A percentile compares a stretch with the other conserved stretches of the same genome.
Evolutionary conservation across 192 early-diverging fungal species (phyloP).

Genomic region (Coemansia sp.): DNA sequence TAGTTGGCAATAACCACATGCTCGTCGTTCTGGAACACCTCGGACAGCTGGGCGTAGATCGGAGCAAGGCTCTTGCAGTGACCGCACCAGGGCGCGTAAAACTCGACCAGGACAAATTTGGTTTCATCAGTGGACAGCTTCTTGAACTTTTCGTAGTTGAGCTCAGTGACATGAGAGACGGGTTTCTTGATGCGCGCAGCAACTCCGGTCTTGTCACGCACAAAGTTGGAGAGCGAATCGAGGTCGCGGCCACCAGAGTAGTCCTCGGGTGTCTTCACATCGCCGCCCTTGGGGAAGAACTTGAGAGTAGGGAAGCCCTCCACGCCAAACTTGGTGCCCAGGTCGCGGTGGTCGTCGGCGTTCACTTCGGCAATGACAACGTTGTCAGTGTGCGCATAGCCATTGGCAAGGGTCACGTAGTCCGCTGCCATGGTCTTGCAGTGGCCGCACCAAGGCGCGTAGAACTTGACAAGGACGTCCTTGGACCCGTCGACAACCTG

Average conservation of each 20-base stretch:
- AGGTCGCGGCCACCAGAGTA: conserved; percentile 85
- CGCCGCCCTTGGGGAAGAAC: conserved; percentile 87
- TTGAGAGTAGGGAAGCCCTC: conserved; percentile 90
- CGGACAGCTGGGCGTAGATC: conserved; percentile 87
- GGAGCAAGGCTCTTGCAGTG: conserved; percentile 86
- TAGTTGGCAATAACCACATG: conserved; percentile 88
- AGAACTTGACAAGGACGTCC: conserved; percentile 85
- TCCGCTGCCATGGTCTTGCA: conserved; percentile 73
- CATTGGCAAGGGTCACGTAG: conserved; percentile 81
- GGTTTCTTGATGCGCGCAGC: conserved; percentile 71
- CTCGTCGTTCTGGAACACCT: conserved; percentile 75
- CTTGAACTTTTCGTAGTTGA: conserved; percentile 80
- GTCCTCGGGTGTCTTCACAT: conserved; percentile 69
- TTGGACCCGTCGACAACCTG: conserved; percentile 69
- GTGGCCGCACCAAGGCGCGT: conserved; percentile 89
- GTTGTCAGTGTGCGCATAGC: conserved; percentile 73
- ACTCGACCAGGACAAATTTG: conserved; percentile 87
- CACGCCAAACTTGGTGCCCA: conserved; percentile 78
- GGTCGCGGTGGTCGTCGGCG: conserved; percentile 83
- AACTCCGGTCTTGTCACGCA: conserved; percentile 80
- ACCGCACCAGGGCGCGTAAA: conserved; percentile 93
- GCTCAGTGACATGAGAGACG: conserved; percentile 65
- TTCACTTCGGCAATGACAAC: conserved; percentile 91
- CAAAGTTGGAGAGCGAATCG: conserved; percentile 72
- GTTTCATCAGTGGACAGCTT: conserved; percentile 68